phyloP scores from a whole-genome alignment of 768 basidiomycete species.

The Tricholoma hemisulphureum region DNA sequence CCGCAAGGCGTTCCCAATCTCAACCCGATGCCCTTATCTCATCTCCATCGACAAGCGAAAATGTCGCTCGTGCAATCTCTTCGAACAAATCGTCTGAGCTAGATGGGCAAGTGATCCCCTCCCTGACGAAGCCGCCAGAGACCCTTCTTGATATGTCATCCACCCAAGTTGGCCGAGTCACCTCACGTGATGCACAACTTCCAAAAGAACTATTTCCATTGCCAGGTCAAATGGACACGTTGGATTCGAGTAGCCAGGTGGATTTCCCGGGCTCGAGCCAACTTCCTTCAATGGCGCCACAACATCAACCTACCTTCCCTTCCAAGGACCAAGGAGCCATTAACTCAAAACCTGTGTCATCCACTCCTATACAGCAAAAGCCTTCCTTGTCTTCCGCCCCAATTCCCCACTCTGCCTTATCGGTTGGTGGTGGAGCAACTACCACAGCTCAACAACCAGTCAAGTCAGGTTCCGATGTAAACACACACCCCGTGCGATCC shows the following conservation, averaged over 20 bases:
- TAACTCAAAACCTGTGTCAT: not conserved
- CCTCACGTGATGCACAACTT: too few relatives aligned
- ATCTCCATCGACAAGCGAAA: not conserved
- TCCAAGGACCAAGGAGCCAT: not conserved
- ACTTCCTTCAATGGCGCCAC: too few relatives aligned
- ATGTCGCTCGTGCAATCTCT: not conserved
- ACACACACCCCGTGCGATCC: not conserved
- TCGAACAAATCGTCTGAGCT: not conserved
- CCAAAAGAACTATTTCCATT: not conserved
- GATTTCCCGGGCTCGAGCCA: not conserved
- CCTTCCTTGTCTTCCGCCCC: not conserved
- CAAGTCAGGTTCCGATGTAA: not conserved
- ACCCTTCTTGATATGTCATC: too few relatives aligned
- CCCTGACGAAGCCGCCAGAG: too few relatives aligned
- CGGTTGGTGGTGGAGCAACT: not conserved
- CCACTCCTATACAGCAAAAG: not conserved
- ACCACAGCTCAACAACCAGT: not conserved
- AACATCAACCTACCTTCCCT: not conserved
- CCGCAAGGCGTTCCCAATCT: not conserved
- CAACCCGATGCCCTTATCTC: not conserved
- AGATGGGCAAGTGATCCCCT: not conserved
- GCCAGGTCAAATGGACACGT: not conserved
- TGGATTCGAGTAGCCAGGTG: not conserved
- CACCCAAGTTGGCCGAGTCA: not conserved
- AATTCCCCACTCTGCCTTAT: not conserved